phyloP scores from a whole-genome alignment of 164 flowering plant species.

The Aristolochia contorta region DNA sequence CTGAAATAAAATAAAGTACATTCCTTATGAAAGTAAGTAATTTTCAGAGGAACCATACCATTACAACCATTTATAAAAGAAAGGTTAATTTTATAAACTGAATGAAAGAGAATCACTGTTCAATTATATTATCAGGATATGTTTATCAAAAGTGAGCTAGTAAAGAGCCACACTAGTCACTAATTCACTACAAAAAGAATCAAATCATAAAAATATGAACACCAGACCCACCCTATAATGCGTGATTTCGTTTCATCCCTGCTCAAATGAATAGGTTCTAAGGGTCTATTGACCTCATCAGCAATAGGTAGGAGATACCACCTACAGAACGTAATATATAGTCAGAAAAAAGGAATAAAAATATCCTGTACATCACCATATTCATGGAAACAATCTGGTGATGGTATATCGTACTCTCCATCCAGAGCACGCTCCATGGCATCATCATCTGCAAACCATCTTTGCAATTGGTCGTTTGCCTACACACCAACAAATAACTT shows the following conservation, averaged over 20 bases:
- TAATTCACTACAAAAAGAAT: not conserved
- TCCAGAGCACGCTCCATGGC: slow-evolving; percentile 77
- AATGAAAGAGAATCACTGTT: too few relatives aligned
- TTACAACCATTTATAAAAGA: too few relatives aligned
- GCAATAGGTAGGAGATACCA: slow-evolving; percentile 76
- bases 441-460: slow-evolving; percentile 89
- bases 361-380: not conserved
- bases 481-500: slow-evolving; percentile 14
- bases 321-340: slow-evolving; percentile 26
- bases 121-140: too few relatives aligned
- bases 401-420: slow-evolving; percentile 52
- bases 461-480: slow-evolving; percentile 59
- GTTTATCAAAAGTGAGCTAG: too few relatives aligned
- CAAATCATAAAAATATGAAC: not conserved
- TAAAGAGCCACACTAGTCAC: too few relatives aligned
- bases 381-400: not conserved
- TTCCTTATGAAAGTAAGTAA: not conserved
- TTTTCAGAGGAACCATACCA: not conserved
- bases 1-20: not conserved
- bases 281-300: slow-evolving; percentile 16
- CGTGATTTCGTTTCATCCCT: slow-evolving; percentile 52
- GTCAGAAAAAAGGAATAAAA: not conserved
- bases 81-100: too few relatives aligned
- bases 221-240: slow-evolving; percentile 49
- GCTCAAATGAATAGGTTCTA: slow-evolving; percentile 44